Evolutionary conservation across 306 rosid genomes (phyloP).

Genomic region (Fagus crenata): DNA sequence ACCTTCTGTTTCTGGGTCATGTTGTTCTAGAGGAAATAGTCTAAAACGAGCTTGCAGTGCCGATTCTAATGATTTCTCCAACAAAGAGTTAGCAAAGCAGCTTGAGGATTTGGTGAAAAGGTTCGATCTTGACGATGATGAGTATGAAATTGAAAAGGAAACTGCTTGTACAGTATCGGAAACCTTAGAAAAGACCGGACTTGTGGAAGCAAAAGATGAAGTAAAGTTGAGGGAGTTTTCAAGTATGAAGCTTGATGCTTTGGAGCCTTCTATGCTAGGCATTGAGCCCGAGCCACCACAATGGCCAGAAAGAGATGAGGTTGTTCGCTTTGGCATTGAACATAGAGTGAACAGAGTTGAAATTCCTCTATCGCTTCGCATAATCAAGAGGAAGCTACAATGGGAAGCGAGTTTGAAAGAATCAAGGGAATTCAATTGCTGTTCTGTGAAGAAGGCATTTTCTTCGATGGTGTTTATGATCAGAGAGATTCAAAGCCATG

Average conservation of each 20-base stretch:
- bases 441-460: conserved; percentile 59
- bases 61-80: conserved; percentile 36
- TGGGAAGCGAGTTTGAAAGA: conserved; percentile 34
- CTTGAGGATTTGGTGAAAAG: conserved; percentile 18
- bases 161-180: conserved; percentile 23
- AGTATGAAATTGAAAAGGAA: conserved; percentile 22
- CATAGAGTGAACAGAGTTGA: conserved; percentile 48
- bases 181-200: conserved; percentile 2
- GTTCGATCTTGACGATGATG: background rate
- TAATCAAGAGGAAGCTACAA: conserved; percentile 61
- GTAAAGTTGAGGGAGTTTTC: conserved; percentile 8
- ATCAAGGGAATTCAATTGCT: conserved; percentile 31
- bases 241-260: conserved; percentile 29
- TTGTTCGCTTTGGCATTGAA: conserved; percentile 40
- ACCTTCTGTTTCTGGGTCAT: conserved; percentile 15
- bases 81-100: conserved; percentile 33
- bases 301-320: conserved; percentile 63
- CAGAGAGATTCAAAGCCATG: conserved; percentile 60
- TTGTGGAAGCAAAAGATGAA: background rate
- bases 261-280: conserved; percentile 54
- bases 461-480: conserved; percentile 60
- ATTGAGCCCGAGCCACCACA: conserved; percentile 57
- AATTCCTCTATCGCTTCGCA: conserved; percentile 57
- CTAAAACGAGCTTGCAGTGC: conserved; percentile 32
- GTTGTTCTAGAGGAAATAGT: conserved; percentile 23